A percentile compares a stretch with the other conserved stretches of the same genome.
phyloP scores from a whole-genome alignment of 805 yeast genomes.

The Candida incommunis region DNA sequence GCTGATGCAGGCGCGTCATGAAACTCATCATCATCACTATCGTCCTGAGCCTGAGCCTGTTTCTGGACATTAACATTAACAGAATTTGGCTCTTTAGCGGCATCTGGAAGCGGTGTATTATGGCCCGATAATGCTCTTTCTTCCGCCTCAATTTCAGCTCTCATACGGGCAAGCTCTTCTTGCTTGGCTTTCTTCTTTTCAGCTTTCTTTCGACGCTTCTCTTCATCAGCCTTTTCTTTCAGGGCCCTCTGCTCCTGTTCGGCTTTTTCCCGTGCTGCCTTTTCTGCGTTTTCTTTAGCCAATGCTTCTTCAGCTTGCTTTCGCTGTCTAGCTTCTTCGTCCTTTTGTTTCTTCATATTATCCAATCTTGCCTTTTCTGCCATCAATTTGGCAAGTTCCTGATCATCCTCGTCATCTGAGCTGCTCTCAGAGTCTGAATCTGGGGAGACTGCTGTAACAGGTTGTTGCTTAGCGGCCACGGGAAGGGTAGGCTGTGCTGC shows the following conservation, averaged over 20 bases:
- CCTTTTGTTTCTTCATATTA: constrained; percentile 22
- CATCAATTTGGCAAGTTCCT: constrained; percentile 24
- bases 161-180: constrained; percentile 4
- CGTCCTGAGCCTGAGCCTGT: constrained; percentile 1
- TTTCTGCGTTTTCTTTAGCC: constrained; percentile 12
- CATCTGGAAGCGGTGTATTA: constrained; percentile 4
- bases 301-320: constrained; percentile 10
- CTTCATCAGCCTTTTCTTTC: constrained; percentile 12
- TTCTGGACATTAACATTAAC: constrained; percentile 4
- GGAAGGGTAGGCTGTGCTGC: constrained; percentile 5
- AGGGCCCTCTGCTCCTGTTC: constrained; percentile 16
- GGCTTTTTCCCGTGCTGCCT: constrained; percentile 8
- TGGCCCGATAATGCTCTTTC: constrained; percentile 1
- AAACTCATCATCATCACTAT: constrained; percentile 1
- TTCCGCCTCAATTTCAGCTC: constrained; percentile 6
- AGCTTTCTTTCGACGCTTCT: constrained; percentile 15
- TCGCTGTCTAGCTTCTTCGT: constrained; percentile 18
- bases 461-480: constrained; percentile 3
- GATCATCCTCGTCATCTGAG: constrained; percentile 25
- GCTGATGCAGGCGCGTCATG: not conserved
- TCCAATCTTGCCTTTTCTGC: constrained; percentile 26
- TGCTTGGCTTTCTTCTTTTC: constrained; percentile 10
- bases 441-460: constrained; percentile 8
- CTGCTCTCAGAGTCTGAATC: constrained; percentile 12
- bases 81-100: constrained; percentile 6